Percentiles rank a stretch among this genome's conserved stretches.
Conservation (phyloP, 352 stramenopile species). For the Phytopythium aichiense region DNA sequence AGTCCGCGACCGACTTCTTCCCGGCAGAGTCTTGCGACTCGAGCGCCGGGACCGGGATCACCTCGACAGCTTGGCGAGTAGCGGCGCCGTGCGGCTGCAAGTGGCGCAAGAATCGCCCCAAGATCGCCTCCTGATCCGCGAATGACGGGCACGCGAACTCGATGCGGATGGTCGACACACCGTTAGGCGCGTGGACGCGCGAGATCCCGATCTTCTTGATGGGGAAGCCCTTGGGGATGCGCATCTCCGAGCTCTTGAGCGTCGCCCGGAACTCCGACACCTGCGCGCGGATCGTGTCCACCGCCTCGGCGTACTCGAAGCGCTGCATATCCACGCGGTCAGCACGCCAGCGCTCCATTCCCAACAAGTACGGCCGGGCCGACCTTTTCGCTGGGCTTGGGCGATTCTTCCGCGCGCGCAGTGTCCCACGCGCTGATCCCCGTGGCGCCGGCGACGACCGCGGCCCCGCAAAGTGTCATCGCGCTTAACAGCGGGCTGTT, state of each 20-base stretch:
- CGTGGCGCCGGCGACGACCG: conserved; percentile 11
- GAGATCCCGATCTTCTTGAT: conserved; percentile 85
- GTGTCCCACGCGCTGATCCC: conserved; percentile 6
- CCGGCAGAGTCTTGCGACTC: conserved; percentile 11
- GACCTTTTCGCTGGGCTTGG: conserved; percentile 33
- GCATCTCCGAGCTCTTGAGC: conserved; percentile 68
- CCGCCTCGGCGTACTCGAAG: conserved; percentile 56
- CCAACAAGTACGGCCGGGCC: background rate
- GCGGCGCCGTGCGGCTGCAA: conserved; percentile 30
- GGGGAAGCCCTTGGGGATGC: conserved; percentile 69
- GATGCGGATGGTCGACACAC: conserved; percentile 80
- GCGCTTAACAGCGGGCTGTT: background rate
- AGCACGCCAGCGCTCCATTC: background rate
- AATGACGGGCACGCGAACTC: conserved; percentile 79
- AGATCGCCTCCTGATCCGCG: conserved; percentile 65
- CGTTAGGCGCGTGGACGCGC: conserved; percentile 71
- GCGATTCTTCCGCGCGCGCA: conserved; percentile 14
- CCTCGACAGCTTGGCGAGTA: conserved; percentile 42
- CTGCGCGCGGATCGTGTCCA: conserved; percentile 66
- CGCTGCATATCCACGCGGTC: conserved; percentile 24
- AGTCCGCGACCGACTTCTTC: conserved; percentile 59
- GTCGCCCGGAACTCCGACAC: conserved; percentile 74
- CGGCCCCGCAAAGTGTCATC: conserved; percentile 12
- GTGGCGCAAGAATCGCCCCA: conserved; percentile 61
- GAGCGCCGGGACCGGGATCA: conserved; percentile 36